Base-by-base conservation (phyloP, 2,329 filamentous ascomycete species). In the Salinomyces thailandicus region DNA sequence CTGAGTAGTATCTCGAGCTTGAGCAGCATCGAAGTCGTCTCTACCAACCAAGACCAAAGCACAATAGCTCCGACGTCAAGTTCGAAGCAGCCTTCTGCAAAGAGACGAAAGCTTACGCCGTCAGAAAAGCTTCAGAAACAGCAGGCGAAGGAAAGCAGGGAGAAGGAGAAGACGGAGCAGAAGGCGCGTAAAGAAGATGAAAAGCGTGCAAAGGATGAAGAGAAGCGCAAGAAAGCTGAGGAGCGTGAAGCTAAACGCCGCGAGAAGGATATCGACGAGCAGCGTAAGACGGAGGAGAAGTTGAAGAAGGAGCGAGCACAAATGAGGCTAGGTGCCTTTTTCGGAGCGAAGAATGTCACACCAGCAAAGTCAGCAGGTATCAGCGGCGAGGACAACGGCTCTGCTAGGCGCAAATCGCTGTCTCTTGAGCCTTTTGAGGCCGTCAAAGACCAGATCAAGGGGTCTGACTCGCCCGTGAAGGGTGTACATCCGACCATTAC, bases 281-380 rank as follows among this genome's bases (percentile, higher is more conserved):
- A 54, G 26, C 41, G 44, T 14, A 52, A 50, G 33, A 45, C 43
- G 8, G 50, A 56, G 32, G 53, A 50, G 13, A 56, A 55, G 42
- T 36, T 55, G 11, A 54, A 50, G 40, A 51, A 46, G 28, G 46
- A 57, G 38, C 52, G 45, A n/a, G 48, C 41, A 20, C 55, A 57
- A 41, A 55, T 53, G 54, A 44, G 54, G 42, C 51, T 69, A 22
- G 64, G 61, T 32, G 58, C 62, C 14, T 68, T 68, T 52, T 69
- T 69, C 46, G 44, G 40, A 13, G 47, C 48, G 18, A 63, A 61
- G 38, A 48, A 42, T 7, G 11, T 30, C 8, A 53, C 51, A 18
- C 49, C 55, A 5, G 51, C 44, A n/a, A 56, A 55, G 43, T 38
- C 41, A 45, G 39, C 31, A 8, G 16, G 17, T 18, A 16, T 17